Base-by-base conservation (phyloP, 768 basidiomycete genomes). In the Pulveroboletus sp. region DNA sequence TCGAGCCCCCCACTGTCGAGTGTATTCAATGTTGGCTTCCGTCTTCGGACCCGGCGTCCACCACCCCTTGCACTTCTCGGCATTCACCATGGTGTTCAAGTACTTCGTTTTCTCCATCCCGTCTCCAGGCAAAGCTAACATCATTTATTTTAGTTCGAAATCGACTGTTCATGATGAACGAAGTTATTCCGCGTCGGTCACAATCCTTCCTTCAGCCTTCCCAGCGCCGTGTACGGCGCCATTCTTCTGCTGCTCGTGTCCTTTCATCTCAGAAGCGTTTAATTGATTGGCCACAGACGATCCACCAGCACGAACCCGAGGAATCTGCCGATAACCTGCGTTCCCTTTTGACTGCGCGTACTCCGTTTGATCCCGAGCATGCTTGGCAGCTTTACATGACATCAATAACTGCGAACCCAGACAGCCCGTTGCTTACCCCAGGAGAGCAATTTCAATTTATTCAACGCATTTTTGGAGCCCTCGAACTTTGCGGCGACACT, bases 21-120 rank as follows among this genome's bases (percentile, higher is more conserved):
- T 68, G 65, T 43, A 63, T 53, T 16, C 61, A 69, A 41, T 71
- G 68, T 17, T 36, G 32, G 22, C 43, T 35, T 43, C 40, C 43
- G 29, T 31, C 36, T 35, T 47, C 47, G 8, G 44, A 58, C 19
- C 40, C 56, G n/a, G 48, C 27, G 59, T 65, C 73, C 48, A 74
- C 73, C 54, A 76, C 78, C 71, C 73, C 76, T 46, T 79, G 72
- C 63, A 68, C 72, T 43, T 64, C 69, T 44, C 73, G 70, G 43
- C 75, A 80, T 58, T 73, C 75, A 3, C 56, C 77, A 7, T 78
- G 73, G 71, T 77, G 74, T 60, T 71, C 76, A 57, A 67, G 80
- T 80, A 63, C 57, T 47, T 39, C 27, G 41, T 43, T 50, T 50
- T 11, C 40, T 52, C 43, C 36, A 22, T 31, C 16, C n/a, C 45